Evolutionary conservation across 371 early-diverging fungal species (phyloP), one percentile per base, ranked within the genome.

Genomic region (Mortierella sp.): DNA sequence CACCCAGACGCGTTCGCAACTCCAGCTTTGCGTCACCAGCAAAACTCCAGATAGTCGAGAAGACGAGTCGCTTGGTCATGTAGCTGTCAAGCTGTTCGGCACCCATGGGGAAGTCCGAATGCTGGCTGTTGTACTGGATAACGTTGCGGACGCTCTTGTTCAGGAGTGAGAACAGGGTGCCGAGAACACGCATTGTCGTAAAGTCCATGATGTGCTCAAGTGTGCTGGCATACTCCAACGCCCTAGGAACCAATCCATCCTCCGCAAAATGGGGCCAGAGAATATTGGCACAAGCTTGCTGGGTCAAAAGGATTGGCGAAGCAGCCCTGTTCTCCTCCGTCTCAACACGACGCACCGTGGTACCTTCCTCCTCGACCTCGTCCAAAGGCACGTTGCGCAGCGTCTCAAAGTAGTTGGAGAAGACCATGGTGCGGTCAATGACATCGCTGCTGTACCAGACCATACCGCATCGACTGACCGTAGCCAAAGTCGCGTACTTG

Each of bases 391-490:
- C 88, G 34, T 81, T 81, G 31, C 90, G 88, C 11, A 99, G 84
- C 0, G 87, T 90, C 19, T 90, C 89, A 42, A 99, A 84, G 75
- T 97, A 99, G 72, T 95, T 83, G 64, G 85, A 72, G 72, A 90
- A 89, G 46, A 95, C 80, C 95, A 97, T 97, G 2, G 86, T 82
- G 42, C 92, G 79, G 3, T 89, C 89, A 44, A 98, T 92, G 1
- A 97, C 92, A 65, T 95, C 94, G 58, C 94, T 93, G 69, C 94
- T 94, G 81, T 98, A 97, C 97, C 98, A 98, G 27, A 99, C 96
- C 97, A 99, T 99, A 81, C 99, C 99, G 83, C 99, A 98, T 52
- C 99, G 95, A 85, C 94, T 93, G 31, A 99, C 97, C 0, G 99
- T 99, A 47, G 99, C 99, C 31, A 97, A 87, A 0, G 99, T 99